phyloP scores from a whole-genome alignment of 176 grass and related monocot genomes.

The Eragrostis curvula region DNA sequence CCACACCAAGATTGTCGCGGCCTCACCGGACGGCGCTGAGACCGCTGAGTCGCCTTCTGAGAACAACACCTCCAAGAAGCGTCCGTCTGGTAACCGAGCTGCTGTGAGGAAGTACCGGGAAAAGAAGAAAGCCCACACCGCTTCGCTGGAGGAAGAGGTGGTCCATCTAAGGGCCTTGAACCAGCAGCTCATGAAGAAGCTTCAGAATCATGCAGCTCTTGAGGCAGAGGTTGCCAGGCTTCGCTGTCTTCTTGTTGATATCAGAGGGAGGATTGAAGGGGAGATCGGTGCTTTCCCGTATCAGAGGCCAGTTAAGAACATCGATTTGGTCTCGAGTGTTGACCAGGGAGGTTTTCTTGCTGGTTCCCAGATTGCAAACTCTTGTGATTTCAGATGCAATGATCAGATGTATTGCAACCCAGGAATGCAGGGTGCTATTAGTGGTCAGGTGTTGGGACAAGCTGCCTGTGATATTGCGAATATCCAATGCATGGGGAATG shows the following conservation, averaged over 20 bases:
- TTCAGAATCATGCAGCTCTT: constrained; percentile 60
- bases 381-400: constrained; percentile 81
- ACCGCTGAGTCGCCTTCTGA: constrained; percentile 38
- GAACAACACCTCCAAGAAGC: constrained; percentile 52
- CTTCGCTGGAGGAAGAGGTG: constrained; percentile 61
- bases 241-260: constrained; percentile 68
- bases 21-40: constrained; percentile 42
- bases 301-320: constrained; percentile 54
- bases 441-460: constrained; percentile 49
- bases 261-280: constrained; percentile 77
- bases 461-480: constrained; percentile 53
- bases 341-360: constrained; percentile 43
- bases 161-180: constrained; percentile 51
- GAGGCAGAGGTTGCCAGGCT: constrained; percentile 67
- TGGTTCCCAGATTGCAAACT: constrained; percentile 61
- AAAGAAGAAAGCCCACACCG: constrained; percentile 75
- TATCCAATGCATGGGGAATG: constrained; percentile 54
- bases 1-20: constrained; percentile 69
- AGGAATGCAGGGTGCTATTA: constrained; percentile 45
- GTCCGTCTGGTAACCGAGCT: constrained; percentile 53
- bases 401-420: constrained; percentile 80
- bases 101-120: constrained; percentile 79
- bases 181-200: constrained; percentile 63
- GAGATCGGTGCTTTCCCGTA: constrained; percentile 90
- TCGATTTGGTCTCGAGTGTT: constrained; percentile 28